phyloP scores from a whole-genome alignment of 805 yeast genomes.

The Nakazawaea molendinolei region DNA sequence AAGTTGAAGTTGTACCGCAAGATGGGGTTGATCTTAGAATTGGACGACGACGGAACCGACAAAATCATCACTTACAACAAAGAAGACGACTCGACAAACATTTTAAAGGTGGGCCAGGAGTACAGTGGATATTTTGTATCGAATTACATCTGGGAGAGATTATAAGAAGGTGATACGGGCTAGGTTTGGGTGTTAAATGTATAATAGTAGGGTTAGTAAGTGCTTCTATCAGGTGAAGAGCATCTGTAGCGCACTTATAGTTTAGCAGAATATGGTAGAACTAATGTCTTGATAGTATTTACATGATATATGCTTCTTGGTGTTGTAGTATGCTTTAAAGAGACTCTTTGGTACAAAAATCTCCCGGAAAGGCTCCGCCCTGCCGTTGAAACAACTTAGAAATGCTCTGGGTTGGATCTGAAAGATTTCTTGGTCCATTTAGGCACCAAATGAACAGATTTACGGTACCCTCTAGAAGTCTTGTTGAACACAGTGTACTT shows the following conservation, averaged over 20 bases:
- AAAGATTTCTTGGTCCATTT: conserved; percentile 85
- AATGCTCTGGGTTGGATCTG: conserved; percentile 73
- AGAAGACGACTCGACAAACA: conserved; percentile 36
- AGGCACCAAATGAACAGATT: conserved; percentile 81
- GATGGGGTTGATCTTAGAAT: conserved; percentile 37
- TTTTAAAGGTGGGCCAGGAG: conserved; percentile 43
- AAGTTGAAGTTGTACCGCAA: conserved; percentile 55
- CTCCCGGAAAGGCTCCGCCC: too few species aligned
- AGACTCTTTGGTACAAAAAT: too few species aligned
- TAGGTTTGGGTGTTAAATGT: too few species aligned
- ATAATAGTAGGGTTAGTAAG: too few species aligned
- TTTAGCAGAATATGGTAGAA: background rate
- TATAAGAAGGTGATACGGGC: too few species aligned
- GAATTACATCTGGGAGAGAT: conserved; percentile 72
- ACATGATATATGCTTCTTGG: too few species aligned
- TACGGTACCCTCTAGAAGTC: conserved; percentile 73
- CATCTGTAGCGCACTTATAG: background rate
- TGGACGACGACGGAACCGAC: conserved; percentile 21
- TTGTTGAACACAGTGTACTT: conserved; percentile 84
- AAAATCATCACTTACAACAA: conserved; percentile 45
- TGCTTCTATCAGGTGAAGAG: too few species aligned
- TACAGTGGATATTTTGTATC: conserved; percentile 65
- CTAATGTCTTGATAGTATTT: background rate
- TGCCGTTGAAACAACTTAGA: too few species aligned
- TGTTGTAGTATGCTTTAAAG: too few species aligned